Conservation (phyloP, 2,329 filamentous ascomycete genomes). For the Bipolaris oryzae region DNA sequence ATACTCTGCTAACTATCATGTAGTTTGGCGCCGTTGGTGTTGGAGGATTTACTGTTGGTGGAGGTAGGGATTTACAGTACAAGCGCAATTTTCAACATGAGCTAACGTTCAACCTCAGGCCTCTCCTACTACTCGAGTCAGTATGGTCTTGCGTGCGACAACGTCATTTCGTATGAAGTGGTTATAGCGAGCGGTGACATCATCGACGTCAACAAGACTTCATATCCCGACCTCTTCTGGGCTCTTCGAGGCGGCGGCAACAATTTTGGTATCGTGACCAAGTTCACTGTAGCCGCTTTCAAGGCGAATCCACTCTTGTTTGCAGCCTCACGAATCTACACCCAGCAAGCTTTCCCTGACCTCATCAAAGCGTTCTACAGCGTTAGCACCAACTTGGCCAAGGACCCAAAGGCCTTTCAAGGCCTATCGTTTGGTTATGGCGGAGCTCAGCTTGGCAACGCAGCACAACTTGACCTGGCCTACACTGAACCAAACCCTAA, state of each 20-base stretch:
- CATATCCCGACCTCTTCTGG: slow-evolving; percentile 50
- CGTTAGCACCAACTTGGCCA: slow-evolving; percentile 27
- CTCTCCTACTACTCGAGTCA: slow-evolving; percentile 35
- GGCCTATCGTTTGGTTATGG: slow-evolving; percentile 33
- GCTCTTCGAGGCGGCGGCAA: slow-evolving; percentile 46
- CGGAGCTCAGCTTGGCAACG: slow-evolving; percentile 24
- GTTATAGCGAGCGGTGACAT: slow-evolving; percentile 29
- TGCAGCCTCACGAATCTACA: slow-evolving; percentile 29
- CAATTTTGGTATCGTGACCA: slow-evolving; percentile 47
- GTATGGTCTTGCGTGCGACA: slow-evolving; percentile 39
- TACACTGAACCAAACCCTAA: slow-evolving; percentile 33
- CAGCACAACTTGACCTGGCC: slow-evolving; percentile 19
- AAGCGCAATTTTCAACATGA: not conserved
- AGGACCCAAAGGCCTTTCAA: slow-evolving; percentile 35
- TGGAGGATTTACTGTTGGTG: slow-evolving; percentile 31
- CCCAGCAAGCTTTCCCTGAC: slow-evolving; percentile 19
- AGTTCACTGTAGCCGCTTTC: slow-evolving; percentile 31
- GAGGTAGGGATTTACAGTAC: slow-evolving; percentile 16
- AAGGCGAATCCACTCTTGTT: slow-evolving; percentile 34
- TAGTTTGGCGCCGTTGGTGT: slow-evolving; percentile 30
- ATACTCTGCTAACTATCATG: not conserved
- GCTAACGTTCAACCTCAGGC: slow-evolving; percentile 5
- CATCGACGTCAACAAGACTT: slow-evolving; percentile 22
- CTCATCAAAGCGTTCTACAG: slow-evolving; percentile 34
- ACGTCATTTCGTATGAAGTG: slow-evolving; percentile 45